These are phyloP conservation scores for Fagopyrum homotropicum DNA, from an alignment of 148 eudicot species.

Conservation along the genomic window DNA sequence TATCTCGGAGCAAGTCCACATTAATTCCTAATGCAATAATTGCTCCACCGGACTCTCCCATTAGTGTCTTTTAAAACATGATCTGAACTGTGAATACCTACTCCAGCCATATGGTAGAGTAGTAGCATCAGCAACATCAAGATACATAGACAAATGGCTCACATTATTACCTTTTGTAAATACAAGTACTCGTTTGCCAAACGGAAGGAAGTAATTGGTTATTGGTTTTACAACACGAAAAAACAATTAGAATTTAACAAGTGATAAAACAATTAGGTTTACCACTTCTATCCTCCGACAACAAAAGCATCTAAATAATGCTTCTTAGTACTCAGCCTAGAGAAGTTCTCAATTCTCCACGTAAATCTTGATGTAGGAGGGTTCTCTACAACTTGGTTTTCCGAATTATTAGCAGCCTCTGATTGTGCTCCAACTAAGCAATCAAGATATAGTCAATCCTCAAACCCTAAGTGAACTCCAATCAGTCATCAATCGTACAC, in stretches of 20 bases:
- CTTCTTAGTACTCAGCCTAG: slow-evolving; percentile 65
- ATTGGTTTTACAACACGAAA: background rate
- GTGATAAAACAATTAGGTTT: slow-evolving; percentile 11
- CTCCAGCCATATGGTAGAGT: slow-evolving; percentile 49
- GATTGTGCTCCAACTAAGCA: slow-evolving; percentile 39
- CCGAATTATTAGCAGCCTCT: slow-evolving; percentile 36
- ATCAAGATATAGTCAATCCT: background rate
- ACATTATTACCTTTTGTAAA: slow-evolving; percentile 78
- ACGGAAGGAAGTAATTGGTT: background rate
- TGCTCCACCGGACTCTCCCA: too few species aligned
- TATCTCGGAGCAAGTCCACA: too few species aligned
- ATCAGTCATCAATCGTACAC: too few species aligned
- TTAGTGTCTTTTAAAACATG: too few species aligned
- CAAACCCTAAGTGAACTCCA: too few species aligned
- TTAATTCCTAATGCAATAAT: too few species aligned
- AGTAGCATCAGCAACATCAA: slow-evolving; percentile 42
- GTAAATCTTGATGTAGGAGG: slow-evolving; percentile 71
- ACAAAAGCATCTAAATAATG: slow-evolving; percentile 67
- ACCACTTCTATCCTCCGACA: slow-evolving; percentile 89
- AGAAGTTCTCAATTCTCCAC: slow-evolving; percentile 72
- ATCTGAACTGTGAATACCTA: slow-evolving; percentile 42
- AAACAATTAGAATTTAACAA: background rate
- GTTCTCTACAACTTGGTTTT: slow-evolving; percentile 61
- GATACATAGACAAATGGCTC: slow-evolving; percentile 45
- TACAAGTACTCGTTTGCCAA: slow-evolving; percentile 73